phyloP scores from a whole-genome alignment of 1,139 yeast species.

The Insectozyma bohioensis region DNA sequence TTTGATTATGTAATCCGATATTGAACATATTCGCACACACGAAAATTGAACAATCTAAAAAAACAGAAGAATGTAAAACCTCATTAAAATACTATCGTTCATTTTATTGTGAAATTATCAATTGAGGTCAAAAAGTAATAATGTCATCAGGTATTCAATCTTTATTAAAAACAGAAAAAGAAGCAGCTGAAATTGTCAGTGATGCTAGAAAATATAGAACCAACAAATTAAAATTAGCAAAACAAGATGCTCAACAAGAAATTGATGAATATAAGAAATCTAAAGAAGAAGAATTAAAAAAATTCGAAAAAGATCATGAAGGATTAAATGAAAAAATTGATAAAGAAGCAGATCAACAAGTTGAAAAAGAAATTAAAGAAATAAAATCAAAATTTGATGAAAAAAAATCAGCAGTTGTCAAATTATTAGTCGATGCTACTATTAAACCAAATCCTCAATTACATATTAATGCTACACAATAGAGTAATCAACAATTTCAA shows the following conservation, averaged over 20 bases:
- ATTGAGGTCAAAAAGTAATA: conserved; percentile 2
- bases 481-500: too few relatives aligned
- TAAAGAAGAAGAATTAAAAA: conserved; percentile 80
- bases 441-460: conserved; percentile 76
- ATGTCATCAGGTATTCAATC: conserved; percentile 42
- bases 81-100: too few relatives aligned
- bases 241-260: conserved; percentile 87
- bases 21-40: too few relatives aligned
- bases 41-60: too few relatives aligned
- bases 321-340: conserved; percentile 69
- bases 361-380: conserved; percentile 56
- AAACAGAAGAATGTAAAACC: too few relatives aligned
- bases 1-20: too few relatives aligned
- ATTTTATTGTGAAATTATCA: neutral
- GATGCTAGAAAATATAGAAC: conserved; percentile 89
- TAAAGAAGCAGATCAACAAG: conserved; percentile 67
- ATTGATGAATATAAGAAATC: conserved; percentile 81
- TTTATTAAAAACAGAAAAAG: conserved; percentile 77
- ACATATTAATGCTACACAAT: conserved; percentile 77
- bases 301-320: conserved; percentile 67
- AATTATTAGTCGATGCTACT: conserved; percentile 78
- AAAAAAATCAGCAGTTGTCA: conserved; percentile 68
- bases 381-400: conserved; percentile 63
- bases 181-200: conserved; percentile 92
- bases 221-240: conserved; percentile 88